Conservation (phyloP, 495 filamentous ascomycete species). For the Physcia stellaris region DNA sequence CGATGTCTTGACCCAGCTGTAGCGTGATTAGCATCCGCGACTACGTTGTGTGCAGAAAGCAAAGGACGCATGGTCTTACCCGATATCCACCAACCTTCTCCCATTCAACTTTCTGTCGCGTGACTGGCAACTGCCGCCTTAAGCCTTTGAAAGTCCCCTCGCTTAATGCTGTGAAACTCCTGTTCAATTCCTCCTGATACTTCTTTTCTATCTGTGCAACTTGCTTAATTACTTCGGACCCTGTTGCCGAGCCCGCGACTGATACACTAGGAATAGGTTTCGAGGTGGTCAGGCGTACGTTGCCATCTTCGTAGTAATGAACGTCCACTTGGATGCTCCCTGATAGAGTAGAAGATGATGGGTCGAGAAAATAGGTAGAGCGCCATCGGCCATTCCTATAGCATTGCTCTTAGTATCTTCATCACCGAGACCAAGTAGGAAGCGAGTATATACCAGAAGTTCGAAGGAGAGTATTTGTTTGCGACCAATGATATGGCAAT, state of each 20-base stretch:
- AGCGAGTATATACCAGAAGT: slow-evolving; percentile 64
- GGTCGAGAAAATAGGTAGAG: slow-evolving; percentile 66
- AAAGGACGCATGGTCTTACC: slow-evolving; percentile 5
- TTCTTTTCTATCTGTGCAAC: slow-evolving; percentile 72
- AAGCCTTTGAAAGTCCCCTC: slow-evolving; percentile 92
- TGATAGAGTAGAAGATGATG: slow-evolving; percentile 43
- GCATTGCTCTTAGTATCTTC: background rate
- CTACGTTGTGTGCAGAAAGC: background rate
- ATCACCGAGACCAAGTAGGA: background rate
- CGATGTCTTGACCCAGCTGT: slow-evolving; percentile 15
- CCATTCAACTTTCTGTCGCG: slow-evolving; percentile 98
- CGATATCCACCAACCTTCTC: slow-evolving; percentile 96
- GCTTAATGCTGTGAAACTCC: slow-evolving; percentile 71
- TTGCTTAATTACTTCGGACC: slow-evolving; percentile 53
- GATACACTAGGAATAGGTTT: slow-evolving; percentile 47
- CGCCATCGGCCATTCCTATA: slow-evolving; percentile 91
- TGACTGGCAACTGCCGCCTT: slow-evolving; percentile 85
- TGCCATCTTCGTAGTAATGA: slow-evolving; percentile 99
- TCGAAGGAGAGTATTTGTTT: slow-evolving; percentile 93
- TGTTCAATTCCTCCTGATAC: slow-evolving; percentile 93
- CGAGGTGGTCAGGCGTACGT: slow-evolving; percentile 77
- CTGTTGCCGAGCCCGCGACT: slow-evolving; percentile 26
- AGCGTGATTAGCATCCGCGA: background rate
- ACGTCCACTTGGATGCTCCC: slow-evolving; percentile 74
- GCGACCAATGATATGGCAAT: slow-evolving; percentile 76